A percentile compares a stretch with the other conserved stretches of the same genome.
Evolutionary conservation across 805 yeast species (phyloP).

Genomic region (Ogataea naganishii): DNA sequence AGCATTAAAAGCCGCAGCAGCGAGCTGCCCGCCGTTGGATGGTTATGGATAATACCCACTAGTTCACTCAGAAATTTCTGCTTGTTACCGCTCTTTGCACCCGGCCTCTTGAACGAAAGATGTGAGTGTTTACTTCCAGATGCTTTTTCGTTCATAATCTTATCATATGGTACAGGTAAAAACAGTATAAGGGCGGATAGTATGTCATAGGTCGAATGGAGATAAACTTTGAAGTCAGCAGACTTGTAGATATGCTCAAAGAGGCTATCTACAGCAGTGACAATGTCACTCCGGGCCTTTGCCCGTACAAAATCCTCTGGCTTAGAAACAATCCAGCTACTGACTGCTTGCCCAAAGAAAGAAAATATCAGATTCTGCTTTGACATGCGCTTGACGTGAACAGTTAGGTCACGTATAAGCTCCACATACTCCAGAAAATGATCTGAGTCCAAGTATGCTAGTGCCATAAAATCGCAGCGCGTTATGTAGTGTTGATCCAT

Average conservation of each 20-base stretch:
- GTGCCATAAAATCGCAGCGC: slow-evolving; percentile 36
- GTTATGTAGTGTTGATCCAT: slow-evolving; percentile 29
- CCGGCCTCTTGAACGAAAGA: slow-evolving; percentile 8
- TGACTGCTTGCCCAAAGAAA: slow-evolving; percentile 36
- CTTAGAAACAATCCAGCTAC: slow-evolving; percentile 42
- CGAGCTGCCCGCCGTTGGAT: slow-evolving; percentile 20
- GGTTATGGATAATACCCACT: slow-evolving; percentile 11
- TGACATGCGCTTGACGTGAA: slow-evolving; percentile 30
- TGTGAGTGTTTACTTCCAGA: slow-evolving; percentile 10
- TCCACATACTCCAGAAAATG: slow-evolving; percentile 29
- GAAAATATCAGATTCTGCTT: slow-evolving; percentile 37
- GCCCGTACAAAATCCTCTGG: slow-evolving; percentile 33
- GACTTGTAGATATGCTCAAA: slow-evolving; percentile 26
- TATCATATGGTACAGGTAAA: slow-evolving; percentile 22
- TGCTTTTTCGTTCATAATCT: slow-evolving; percentile 12
- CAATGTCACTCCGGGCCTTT: slow-evolving; percentile 6
- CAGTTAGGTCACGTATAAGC: slow-evolving; percentile 27
- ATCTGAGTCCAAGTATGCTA: slow-evolving; percentile 30
- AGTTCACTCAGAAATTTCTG: slow-evolving; percentile 20
- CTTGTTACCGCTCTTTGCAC: slow-evolving; percentile 11
- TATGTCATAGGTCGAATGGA: slow-evolving; percentile 21
- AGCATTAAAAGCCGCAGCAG: slow-evolving; percentile 23
- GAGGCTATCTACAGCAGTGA: slow-evolving; percentile 22
- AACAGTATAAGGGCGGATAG: slow-evolving; percentile 25
- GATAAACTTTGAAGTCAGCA: slow-evolving; percentile 20